A percentile compares a stretch with the other conserved stretches of the same genome.
phyloP scores from a whole-genome alignment of 192 early-diverging fungal species.

The Helicostylum pulchrum region DNA sequence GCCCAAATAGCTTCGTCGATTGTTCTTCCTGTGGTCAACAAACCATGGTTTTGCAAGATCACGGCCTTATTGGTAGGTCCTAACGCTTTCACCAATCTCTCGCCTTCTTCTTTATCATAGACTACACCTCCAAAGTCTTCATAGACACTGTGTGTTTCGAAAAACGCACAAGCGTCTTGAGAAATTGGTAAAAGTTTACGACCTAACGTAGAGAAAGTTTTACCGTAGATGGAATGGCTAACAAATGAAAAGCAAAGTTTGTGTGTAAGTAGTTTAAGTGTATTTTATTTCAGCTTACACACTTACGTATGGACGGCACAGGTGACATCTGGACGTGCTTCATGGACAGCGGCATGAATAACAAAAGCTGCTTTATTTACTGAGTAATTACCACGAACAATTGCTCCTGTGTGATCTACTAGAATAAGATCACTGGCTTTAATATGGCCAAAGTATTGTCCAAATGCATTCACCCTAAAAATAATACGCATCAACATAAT shows the following conservation, averaged over 20 bases:
- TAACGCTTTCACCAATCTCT: slow-evolving; percentile 45
- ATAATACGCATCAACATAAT: neutral
- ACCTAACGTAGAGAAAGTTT: slow-evolving; percentile 52
- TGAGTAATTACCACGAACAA: slow-evolving; percentile 44
- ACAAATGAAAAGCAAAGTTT: neutral
- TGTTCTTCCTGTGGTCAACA: slow-evolving; percentile 49
- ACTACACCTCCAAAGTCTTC: slow-evolving; percentile 57
- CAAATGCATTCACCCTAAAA: slow-evolving; percentile 50
- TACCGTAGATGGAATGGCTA: slow-evolving; percentile 61
- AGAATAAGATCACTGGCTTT: slow-evolving; percentile 54
- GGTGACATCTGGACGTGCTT: slow-evolving; percentile 41
- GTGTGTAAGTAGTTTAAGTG: neutral
- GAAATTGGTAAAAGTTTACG: slow-evolving; percentile 46
- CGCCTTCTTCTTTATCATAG: slow-evolving; percentile 53
- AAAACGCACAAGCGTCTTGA: slow-evolving; percentile 63
- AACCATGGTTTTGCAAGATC: slow-evolving; percentile 60
- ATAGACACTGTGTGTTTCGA: slow-evolving; percentile 47
- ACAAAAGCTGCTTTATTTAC: slow-evolving; percentile 62
- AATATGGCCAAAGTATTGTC: slow-evolving; percentile 51
- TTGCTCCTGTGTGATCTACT: slow-evolving; percentile 50
- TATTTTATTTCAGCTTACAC: neutral
- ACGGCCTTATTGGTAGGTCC: slow-evolving; percentile 47
- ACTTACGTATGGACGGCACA: slow-evolving; percentile 51
- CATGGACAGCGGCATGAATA: slow-evolving; percentile 58
- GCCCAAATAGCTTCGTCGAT: slow-evolving; percentile 57